These are phyloP conservation scores for Mucuna pruriens DNA, from an alignment of 306 rosid genomes.

Conservation along the genomic window DNA sequence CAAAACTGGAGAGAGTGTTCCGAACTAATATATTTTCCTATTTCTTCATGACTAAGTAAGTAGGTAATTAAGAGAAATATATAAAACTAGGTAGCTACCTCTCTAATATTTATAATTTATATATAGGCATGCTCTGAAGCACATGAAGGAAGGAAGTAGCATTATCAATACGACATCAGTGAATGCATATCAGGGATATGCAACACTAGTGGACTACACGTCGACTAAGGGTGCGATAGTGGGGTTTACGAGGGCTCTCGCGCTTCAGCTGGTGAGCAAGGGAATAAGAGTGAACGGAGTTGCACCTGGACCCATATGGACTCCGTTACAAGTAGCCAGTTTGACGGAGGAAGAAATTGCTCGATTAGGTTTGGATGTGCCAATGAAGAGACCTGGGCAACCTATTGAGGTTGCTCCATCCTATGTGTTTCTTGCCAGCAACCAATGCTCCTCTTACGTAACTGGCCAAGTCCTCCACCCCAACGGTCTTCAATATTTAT, in stretches of 20 bases:
- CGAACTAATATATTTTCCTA: slow-evolving; percentile 75
- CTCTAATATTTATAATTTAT: no score
- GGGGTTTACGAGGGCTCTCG: slow-evolving; percentile 69
- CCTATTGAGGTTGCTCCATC: slow-evolving; percentile 82
- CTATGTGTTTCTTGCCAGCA: slow-evolving; percentile 70
- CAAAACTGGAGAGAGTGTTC: slow-evolving; percentile 72
- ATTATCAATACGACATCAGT: slow-evolving; percentile 82
- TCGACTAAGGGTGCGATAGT: slow-evolving; percentile 82
- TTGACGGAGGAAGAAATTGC: slow-evolving; percentile 41
- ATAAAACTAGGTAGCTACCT: no score
- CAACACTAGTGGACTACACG: slow-evolving; percentile 58
- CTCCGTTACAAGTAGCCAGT: slow-evolving; percentile 65
- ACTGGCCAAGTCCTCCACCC: slow-evolving; percentile 92
- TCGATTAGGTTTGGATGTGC: slow-evolving; percentile 50
- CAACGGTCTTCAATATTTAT: slow-evolving; percentile 47
- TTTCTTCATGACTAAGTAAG: slow-evolving; percentile 67
- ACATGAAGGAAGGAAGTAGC: slow-evolving; percentile 79
- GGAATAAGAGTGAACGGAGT: slow-evolving; percentile 85
- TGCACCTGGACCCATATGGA: slow-evolving; percentile 91
- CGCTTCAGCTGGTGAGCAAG: slow-evolving; percentile 56
- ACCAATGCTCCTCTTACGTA: slow-evolving; percentile 68
- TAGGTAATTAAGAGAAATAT: no score
- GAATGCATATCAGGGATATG: slow-evolving; percentile 63
- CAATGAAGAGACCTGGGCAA: slow-evolving; percentile 84
- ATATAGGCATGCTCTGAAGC: slow-evolving; percentile 70